Evolutionary conservation across 1,284 basidiomycete species (phyloP), one percentile per base, ranked within the genome.

Genomic region (Ceratobasidium sp.): DNA sequence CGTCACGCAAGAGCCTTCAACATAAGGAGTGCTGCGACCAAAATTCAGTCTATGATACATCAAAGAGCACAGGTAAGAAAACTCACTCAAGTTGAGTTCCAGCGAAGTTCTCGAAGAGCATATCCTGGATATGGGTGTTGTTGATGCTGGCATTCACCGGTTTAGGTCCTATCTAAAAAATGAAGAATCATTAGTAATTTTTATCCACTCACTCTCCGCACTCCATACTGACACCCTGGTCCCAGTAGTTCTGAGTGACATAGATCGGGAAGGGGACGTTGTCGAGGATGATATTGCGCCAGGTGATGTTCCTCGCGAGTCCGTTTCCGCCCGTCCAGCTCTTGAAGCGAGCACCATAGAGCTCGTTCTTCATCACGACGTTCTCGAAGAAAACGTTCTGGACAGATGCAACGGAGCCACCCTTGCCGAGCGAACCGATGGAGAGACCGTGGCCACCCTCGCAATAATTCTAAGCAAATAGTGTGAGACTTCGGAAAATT

Each of bases 281-380:
- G 32, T 80, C 74, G 76, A 89, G 85, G 0, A 76, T 76, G 75
- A 89, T 89, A 76, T 88, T 85, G 74, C 79, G 85, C 87, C 87
- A 89, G 2, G 87, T 89, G 70, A 87, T 81, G 73, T 89, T 89
- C 66, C 82, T 79, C 1, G 87, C 87, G 1, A 86, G 74, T 0
- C 88, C 88, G 74, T 87, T 87, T 30, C 88, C 88, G 0, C 88
- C 88, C 1, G 86, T 86, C 87, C 87, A 89, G 4, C 35, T 5
- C 81, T 89, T 89, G 82, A 89, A 89, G n/a, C 88, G 83, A 7
- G 88, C 88, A 14, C 81, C 87, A 73, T 89, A 89, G 0, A 89
- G 79, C 0, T 84, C 79, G 70, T 85, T 83, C 11, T 3, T 87
- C 87, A 89, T 87, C 50, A 84, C 73, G 8, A 86, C 81, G 75